Evolutionary conservation across 1,284 basidiomycete species (phyloP).

Genomic region (Puccinia sorghi): DNA sequence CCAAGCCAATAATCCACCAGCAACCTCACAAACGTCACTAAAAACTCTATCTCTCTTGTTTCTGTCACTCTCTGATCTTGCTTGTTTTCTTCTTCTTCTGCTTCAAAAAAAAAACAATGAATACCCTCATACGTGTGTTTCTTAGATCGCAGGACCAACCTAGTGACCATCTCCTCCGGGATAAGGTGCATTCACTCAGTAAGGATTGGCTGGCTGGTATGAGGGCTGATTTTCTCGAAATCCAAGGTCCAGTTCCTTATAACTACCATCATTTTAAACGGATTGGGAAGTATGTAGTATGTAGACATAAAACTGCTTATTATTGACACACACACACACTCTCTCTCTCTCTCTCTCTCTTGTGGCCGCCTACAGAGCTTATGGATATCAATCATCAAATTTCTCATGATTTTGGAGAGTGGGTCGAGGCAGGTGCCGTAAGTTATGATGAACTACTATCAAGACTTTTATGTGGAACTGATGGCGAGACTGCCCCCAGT

Average conservation of each 20-base stretch:
- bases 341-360: no score
- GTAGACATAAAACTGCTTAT: no score
- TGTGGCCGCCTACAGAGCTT: neutral
- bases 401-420: no score
- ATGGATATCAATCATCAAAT: slow-evolving; percentile 25
- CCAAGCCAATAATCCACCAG: neutral
- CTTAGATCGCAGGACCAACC: neutral
- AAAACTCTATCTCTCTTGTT: neutral
- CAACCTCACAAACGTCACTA: neutral
- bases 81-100: neutral
- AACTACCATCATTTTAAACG: neutral
- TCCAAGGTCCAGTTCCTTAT: neutral
- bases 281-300: neutral
- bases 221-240: slow-evolving; percentile 24
- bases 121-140: neutral
- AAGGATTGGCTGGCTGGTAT: slow-evolving; percentile 23
- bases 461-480: no score
- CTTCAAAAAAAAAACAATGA: neutral
- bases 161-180: neutral
- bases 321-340: no score
- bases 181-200: slow-evolving; percentile 15
- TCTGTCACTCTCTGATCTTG: neutral
- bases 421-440: slow-evolving; percentile 25
- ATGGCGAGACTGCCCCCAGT: neutral
- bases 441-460: neutral